Evolutionary conservation across 352 stramenopile species (phyloP), one percentile per base, ranked within the genome.

Genomic region (Saprolegnia parasitica): DNA sequence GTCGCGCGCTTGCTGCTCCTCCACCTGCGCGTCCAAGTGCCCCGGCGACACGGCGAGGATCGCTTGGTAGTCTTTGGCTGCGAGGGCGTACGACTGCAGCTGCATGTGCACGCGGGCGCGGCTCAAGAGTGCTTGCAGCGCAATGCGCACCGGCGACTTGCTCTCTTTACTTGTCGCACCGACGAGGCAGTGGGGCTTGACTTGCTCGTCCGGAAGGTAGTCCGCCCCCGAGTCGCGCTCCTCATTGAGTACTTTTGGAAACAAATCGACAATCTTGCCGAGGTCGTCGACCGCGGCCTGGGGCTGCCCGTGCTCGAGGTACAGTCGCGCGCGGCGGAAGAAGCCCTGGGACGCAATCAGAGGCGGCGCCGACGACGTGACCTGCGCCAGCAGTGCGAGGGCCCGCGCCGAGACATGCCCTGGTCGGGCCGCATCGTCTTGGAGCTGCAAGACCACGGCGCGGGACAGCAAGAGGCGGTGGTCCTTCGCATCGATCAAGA

Each of bases 21-120:
- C 86, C 39, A 91, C 71, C 73, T 93, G 86, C 9, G 86, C 83
- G n/a, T 93, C 86, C 75, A 93, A 73, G 40, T 91, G 75, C 61
- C 88, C 89, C n/a, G 82, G 74, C 49, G 78, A 79, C 10, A 81
- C 84, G 11, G 78, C 71, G 2, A 91, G 46, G 35, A 93, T 89
- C 13, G 74, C 74, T 23, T 78, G 45, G 56, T 91, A 93, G 68
- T 93, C 86, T 52, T 81, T 71, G 13, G n/a, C 58, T 21, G 20
- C 58, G 1, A 4, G 24, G 21, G 23, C 54, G 23, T 20, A 40
- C 20, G 4, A 4, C 1, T 56, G 8, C n/a, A 24, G 32, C 15
- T 21, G 23, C 58, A 67, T 56, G 45, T 56, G 50, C 40, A 67
- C 13, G 9, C 58, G 58, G 11, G 58, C 58, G 16, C 58, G 58